Evolutionary conservation across 169 alveolate genomes (phyloP), one percentile per base, ranked within the genome.

Genomic region (Cryptosporidium ryanae): DNA sequence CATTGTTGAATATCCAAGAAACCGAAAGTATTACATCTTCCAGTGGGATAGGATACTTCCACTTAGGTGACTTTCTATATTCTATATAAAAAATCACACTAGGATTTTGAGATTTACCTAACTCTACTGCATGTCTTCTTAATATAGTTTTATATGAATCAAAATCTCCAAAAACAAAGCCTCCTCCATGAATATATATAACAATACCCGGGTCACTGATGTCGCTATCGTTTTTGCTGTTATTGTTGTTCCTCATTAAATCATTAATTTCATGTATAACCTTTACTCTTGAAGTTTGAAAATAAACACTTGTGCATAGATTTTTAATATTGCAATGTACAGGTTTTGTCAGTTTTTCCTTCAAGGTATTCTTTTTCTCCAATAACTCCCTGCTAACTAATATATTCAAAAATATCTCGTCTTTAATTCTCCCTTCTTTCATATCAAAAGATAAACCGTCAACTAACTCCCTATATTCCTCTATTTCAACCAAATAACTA

Each of bases 61-160:
- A 70, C 23, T 70, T 70, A 49, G 84, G 84, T n/a, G 84, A 70
- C 29, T 70, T 70, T 55, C 84, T 70, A 70, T 70, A 70, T 25
- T 54, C 84, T 32, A 70, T 70, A 70, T 27, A 70, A 15, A 32
- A 64, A 31, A 70, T 38, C 29, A 70, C 38, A 54, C 84, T 70
- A 52, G 84, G 67, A 1, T 54, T 50, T 12, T 5, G 23, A 15
- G 66, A 50, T 17, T 70, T 55, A 27, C 84, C 84, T 25, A 70
- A 54, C 55, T 52, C 57, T 31, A 52, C 21, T 38, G 84, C 84
- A 70, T 70, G 84, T 34, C 52, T 70, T 34, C 34, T 43, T n/a
- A 70, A 12, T 50, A 54, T 29, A 12, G 1, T 50, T 15, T 70
- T 55, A 49, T 70, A 70, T 12, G 84, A 50, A 23, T 10, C 50